These are phyloP conservation scores for Calonectria fujianensis DNA, from an alignment of 2,329 filamentous ascomycete genomes.

Conservation along the genomic window DNA sequence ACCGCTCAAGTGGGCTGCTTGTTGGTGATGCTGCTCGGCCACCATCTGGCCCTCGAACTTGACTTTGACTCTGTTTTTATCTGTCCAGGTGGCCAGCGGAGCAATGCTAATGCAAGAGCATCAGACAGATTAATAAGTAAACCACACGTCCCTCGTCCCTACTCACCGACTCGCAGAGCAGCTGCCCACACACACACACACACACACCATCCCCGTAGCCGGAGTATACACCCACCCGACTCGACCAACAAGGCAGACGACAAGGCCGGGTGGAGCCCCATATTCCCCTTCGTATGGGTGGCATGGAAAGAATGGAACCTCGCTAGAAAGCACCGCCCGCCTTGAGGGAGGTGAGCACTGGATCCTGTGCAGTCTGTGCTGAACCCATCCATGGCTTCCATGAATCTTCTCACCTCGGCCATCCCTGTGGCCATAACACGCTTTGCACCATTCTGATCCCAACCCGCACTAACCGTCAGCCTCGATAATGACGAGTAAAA, in stretches of 20 bases:
- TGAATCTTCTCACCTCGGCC: conserved; percentile 13
- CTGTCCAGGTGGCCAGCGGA: neutral
- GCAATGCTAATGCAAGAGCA: conserved; percentile 2
- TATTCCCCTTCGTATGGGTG: conserved; percentile 30
- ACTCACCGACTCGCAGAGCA: conserved; percentile 23
- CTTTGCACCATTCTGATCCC: conserved; percentile 1
- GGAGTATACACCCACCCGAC: conserved; percentile 23
- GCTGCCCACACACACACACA: conserved; percentile 10
- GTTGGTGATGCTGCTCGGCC: conserved; percentile 16
- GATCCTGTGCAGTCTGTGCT: conserved; percentile 39
- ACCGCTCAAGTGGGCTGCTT: conserved; percentile 11
- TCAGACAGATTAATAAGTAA: conserved; percentile 16
- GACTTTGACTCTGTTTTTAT: neutral
- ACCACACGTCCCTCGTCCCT: conserved; percentile 1
- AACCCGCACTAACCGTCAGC: conserved; percentile 7
- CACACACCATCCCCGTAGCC: conserved; percentile 30
- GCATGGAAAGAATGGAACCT: conserved; percentile 42
- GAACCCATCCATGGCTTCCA: conserved; percentile 28
- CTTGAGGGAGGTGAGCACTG: conserved; percentile 29
- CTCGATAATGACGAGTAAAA: neutral
- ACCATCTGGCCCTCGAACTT: neutral
- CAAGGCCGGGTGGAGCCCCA: conserved; percentile 35
- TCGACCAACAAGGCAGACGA: conserved; percentile 28
- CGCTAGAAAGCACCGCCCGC: conserved; percentile 39
- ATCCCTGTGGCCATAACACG: conserved; percentile 22